phyloP scores from a whole-genome alignment of 805 yeast genomes.

The Priceomyces haplophilus region DNA sequence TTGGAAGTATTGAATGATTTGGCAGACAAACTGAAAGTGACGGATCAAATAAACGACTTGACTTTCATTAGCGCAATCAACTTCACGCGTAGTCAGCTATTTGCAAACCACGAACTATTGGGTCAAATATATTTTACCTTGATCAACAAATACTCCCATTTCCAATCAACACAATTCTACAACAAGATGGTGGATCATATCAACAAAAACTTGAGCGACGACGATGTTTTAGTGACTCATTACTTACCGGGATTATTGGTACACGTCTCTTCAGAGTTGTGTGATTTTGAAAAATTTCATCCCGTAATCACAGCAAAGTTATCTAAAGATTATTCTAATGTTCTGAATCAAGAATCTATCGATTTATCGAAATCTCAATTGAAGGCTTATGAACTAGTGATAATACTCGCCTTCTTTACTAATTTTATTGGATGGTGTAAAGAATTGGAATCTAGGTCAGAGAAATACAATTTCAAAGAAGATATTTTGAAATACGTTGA shows the following conservation, averaged over 20 bases:
- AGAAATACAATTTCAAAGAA: conserved; percentile 50
- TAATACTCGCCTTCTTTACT: conserved; percentile 50
- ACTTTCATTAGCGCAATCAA: conserved; percentile 39
- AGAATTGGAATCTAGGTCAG: conserved; percentile 35
- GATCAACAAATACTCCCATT: conserved; percentile 35
- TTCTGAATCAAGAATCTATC: conserved; percentile 21
- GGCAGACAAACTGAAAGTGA: conserved; percentile 45
- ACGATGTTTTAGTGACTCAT: conserved; percentile 65
- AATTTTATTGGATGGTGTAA: conserved; percentile 70
- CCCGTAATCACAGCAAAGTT: conserved; percentile 36
- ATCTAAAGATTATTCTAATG: conserved; percentile 22
- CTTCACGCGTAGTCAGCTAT: conserved; percentile 60
- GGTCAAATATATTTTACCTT: conserved; percentile 63
- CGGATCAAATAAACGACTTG: conserved; percentile 48
- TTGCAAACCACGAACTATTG: conserved; percentile 65
- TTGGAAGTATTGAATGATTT: conserved; percentile 52
- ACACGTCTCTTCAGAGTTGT: conserved; percentile 38
- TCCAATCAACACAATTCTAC: conserved; percentile 32
- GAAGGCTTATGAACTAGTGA: conserved; percentile 40
- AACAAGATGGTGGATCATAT: conserved; percentile 43
- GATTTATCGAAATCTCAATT: conserved; percentile 32
- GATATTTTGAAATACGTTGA: conserved; percentile 61
- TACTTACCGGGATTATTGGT: conserved; percentile 58
- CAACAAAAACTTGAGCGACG: conserved; percentile 43
- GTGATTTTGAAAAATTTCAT: conserved; percentile 32